Evolutionary conservation across 805 yeast species (phyloP).

Genomic region (Starmera amethionina): DNA sequence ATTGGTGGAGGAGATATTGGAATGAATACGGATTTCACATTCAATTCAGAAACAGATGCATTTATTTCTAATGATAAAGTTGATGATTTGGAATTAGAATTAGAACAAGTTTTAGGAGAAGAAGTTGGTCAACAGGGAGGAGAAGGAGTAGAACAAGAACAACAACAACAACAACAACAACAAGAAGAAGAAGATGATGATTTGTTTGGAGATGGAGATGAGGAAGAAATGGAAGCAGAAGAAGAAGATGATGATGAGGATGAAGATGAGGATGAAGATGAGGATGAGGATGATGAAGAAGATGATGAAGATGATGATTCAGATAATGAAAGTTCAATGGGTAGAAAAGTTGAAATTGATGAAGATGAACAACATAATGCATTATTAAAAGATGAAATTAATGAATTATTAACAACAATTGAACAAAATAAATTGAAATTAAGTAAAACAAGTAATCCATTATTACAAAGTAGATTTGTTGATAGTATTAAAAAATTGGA

Average conservation of each 20-base stretch:
- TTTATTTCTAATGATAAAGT: constrained; percentile 11
- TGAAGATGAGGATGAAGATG: constrained; percentile 40
- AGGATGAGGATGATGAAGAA: constrained; percentile 44
- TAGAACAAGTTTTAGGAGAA: constrained; percentile 41
- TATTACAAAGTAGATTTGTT: constrained; percentile 76
- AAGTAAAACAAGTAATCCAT: constrained; percentile 67
- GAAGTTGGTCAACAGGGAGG: constrained; percentile 23
- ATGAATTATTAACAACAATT: constrained; percentile 71
- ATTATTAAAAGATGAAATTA: constrained; percentile 73
- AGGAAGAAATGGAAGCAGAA: constrained; percentile 22
- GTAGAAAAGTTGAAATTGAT: constrained; percentile 39
- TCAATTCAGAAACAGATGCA: constrained; percentile 13
- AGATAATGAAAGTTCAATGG: constrained; percentile 40
- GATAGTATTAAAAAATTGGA: constrained; percentile 72
- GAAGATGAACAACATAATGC: constrained; percentile 58
- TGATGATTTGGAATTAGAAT: constrained; percentile 44
- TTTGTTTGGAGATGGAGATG: constrained; percentile 21
- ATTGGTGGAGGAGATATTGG: too few relatives aligned
- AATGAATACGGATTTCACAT: too few relatives aligned
- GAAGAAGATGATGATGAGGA: constrained; percentile 35
- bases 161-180: too few relatives aligned
- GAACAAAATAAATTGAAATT: constrained; percentile 65
- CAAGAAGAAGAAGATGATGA: constrained; percentile 9
- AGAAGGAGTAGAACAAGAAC: constrained; percentile 28
- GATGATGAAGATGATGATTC: constrained; percentile 45